Conservation (phyloP, 129 eudicot genomes). For the Kitagawia praeruptora region DNA sequence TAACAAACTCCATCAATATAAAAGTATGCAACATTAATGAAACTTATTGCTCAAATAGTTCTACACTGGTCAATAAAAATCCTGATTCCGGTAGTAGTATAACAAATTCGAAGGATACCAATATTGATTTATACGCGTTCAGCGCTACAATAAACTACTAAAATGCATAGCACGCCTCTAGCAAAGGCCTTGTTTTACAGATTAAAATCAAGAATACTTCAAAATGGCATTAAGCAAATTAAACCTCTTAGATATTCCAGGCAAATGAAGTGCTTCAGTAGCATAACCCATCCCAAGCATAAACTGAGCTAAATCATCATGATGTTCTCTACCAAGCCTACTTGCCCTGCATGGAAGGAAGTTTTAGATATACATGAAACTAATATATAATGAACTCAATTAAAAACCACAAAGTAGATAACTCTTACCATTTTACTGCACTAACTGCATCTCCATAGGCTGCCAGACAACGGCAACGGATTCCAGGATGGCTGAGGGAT, state of each 20-base stretch:
- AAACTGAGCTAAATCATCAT: conserved; percentile 94
- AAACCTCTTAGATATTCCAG: conserved; percentile 92
- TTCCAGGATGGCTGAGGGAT: conserved; percentile 97
- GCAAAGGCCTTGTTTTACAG: background rate
- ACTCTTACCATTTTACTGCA: conserved; percentile 88
- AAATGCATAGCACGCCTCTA: background rate
- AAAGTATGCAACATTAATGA: background rate
- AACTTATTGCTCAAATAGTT: background rate
- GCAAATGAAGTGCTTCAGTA: conserved; percentile 96
- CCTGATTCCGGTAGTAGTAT: background rate
- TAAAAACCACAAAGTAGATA: background rate
- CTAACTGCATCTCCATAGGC: conserved; percentile 99
- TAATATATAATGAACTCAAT: background rate
- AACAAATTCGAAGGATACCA: background rate
- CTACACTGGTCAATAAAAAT: background rate
- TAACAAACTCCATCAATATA: background rate
- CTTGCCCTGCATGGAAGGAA: conserved; percentile 57
- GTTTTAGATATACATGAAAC: conserved; percentile 5
- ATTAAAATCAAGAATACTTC: background rate
- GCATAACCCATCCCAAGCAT: conserved; percentile 99
- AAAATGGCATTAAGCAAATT: background rate
- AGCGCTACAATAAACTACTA: background rate
- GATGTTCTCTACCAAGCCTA: conserved; percentile 98
- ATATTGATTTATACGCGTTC: background rate
- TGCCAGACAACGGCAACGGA: conserved; percentile 98